phyloP scores from a whole-genome alignment of 352 stramenopile genomes.

The Phytopythium boreale region DNA sequence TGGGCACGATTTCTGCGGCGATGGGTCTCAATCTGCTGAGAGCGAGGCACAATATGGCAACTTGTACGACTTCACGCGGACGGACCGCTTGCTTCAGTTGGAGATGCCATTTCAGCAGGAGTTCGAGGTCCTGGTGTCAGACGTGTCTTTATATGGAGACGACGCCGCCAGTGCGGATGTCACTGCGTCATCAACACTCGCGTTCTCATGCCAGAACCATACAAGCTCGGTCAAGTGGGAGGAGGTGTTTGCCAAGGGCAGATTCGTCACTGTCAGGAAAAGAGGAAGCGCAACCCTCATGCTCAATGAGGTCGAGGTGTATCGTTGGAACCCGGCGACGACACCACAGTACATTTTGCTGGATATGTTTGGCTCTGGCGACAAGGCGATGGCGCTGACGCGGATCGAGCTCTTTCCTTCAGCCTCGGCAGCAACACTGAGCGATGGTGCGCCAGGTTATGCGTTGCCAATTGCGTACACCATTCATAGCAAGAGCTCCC shows the following conservation, averaged over 20 bases:
- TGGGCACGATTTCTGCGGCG: conserved; percentile 32
- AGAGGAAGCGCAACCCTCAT: conserved; percentile 36
- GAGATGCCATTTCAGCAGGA: conserved; percentile 48
- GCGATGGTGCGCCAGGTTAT: conserved; percentile 9
- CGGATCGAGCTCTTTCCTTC: conserved; percentile 49
- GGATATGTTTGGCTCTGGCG: conserved; percentile 39
- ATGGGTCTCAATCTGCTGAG: conserved; percentile 11
- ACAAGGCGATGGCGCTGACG: conserved; percentile 33
- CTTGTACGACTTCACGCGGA: conserved; percentile 34
- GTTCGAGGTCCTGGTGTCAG: conserved; percentile 47
- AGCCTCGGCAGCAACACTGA: conserved; percentile 22
- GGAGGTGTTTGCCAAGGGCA: conserved; percentile 33
- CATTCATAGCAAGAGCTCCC: conserved; percentile 67
- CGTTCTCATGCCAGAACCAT: conserved; percentile 49
- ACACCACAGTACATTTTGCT: conserved; percentile 44
- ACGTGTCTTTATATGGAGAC: conserved; percentile 17
- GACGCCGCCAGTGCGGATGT: conserved; percentile 12
- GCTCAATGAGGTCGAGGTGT: conserved; percentile 68
- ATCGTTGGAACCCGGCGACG: conserved; percentile 53
- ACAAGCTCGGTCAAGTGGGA: conserved; percentile 31
- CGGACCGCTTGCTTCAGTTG: conserved; percentile 35
- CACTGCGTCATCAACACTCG: conserved; percentile 22
- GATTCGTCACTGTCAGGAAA: conserved; percentile 50
- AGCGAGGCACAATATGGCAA: conserved; percentile 32
- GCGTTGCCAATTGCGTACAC: conserved; percentile 39